Conservation (phyloP, 2,329 filamentous ascomycete species). For the Aspergillus fumigatiaffinis region DNA sequence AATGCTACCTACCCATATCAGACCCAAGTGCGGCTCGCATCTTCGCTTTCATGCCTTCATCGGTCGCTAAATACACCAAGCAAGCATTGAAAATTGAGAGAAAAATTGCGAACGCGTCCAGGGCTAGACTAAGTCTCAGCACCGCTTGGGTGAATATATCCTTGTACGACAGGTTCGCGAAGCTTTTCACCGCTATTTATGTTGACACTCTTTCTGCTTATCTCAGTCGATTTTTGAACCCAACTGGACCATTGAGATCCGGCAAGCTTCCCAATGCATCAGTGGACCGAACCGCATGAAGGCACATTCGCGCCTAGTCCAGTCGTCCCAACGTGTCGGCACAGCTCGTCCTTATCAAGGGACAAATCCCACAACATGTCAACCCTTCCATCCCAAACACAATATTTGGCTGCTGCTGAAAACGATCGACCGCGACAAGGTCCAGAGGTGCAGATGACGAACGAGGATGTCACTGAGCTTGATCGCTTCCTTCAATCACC, state of each 20-base stretch:
- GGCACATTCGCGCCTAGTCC: conserved; percentile 32
- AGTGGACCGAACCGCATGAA: conserved; percentile 22
- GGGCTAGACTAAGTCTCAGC: not conserved
- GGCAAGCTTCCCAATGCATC: conserved; percentile 24
- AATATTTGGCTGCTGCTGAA: conserved; percentile 1
- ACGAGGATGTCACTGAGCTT: conserved; percentile 33
- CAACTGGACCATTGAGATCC: conserved; percentile 16
- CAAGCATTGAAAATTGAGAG: not conserved
- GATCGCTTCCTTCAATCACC: conserved; percentile 35
- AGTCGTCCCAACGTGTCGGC: conserved; percentile 32
- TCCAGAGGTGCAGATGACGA: conserved; percentile 18
- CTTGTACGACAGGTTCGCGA: not conserved
- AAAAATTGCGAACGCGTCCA: not conserved
- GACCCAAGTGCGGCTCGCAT: not conserved
- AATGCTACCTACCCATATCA: not conserved
- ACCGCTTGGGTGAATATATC: not conserved
- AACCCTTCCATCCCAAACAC: conserved; percentile 10
- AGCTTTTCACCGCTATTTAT: conserved; percentile 6
- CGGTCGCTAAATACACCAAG: not conserved
- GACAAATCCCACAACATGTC: conserved; percentile 23
- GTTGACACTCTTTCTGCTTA: conserved; percentile 4
- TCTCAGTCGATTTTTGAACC: conserved; percentile 16
- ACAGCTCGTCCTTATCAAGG: conserved; percentile 22
- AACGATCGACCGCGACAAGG: conserved; percentile 9
- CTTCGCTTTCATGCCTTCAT: not conserved